These are phyloP conservation scores for Penicillium glabrum DNA, from an alignment of 2,329 filamentous ascomycete species.

Conservation along the genomic window DNA sequence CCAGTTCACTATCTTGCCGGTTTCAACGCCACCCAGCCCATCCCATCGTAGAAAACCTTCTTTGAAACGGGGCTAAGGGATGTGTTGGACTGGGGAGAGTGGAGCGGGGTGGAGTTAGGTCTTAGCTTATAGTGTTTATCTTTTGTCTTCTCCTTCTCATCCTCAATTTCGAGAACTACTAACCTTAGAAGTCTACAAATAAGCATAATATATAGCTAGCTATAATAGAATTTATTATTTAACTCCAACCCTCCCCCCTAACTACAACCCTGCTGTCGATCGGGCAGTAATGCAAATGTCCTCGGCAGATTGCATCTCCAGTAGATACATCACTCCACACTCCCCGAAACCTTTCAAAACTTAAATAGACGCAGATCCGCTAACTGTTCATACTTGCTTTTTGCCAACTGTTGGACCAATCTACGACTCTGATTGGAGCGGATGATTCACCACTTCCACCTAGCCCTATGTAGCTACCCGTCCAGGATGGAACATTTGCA, in stretches of 20 bases:
- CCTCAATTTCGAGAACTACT: too few relatives aligned
- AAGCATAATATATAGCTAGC: too few relatives aligned
- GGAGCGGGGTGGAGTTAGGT: background rate
- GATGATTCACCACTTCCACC: slow-evolving; percentile 14
- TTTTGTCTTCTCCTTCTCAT: too few relatives aligned
- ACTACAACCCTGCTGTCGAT: background rate
- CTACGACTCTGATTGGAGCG: slow-evolving; percentile 12
- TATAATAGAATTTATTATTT: too few relatives aligned
- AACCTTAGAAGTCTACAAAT: too few relatives aligned
- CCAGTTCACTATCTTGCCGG: slow-evolving; percentile 15
- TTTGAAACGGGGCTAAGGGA: slow-evolving; percentile 16
- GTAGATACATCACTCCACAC: slow-evolving; percentile 14
- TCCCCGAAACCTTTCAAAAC: background rate
- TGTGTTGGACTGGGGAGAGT: slow-evolving; percentile 1
- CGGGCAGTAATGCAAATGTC: background rate
- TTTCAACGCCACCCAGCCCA: slow-evolving; percentile 23
- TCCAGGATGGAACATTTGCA: slow-evolving; percentile 23
- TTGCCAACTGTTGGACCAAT: slow-evolving; percentile 9
- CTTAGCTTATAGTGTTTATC: background rate
- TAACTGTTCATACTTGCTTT: slow-evolving; percentile 8
- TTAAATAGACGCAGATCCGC: background rate
- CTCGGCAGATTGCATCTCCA: slow-evolving; percentile 13
- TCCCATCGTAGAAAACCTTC: slow-evolving; percentile 19
- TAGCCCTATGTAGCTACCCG: slow-evolving; percentile 33
- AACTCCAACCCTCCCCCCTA: background rate